Evolutionary conservation across 306 rosid species (phyloP), one percentile per base, ranked within the genome.

Genomic region (Rubus idaeus): DNA sequence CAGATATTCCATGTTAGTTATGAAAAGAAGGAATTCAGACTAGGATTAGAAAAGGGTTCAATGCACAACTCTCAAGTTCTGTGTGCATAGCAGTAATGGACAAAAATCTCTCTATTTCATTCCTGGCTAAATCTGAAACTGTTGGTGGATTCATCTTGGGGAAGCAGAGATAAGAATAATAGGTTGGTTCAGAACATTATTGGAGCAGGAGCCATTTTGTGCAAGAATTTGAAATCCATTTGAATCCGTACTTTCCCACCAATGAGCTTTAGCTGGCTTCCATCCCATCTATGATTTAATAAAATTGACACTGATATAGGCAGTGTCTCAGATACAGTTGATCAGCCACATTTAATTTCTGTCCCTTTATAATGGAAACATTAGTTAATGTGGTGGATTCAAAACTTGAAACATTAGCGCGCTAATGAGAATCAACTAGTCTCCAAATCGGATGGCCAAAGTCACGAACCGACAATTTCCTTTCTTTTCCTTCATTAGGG

Each of bases 181-280:
- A 18, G 69, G 69, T 44, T 26, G 68, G 74, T 39, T 53, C 82
- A 64, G 82, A 70, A 55, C 61, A n/a, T 52, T 46, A 75, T 50
- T 39, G 20, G 44, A 44, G 51, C 9, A 73, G 68, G 17, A 41
- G 42, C 68, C 76, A 10, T 53, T 47, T 23, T 65, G 6, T 70
- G 16, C 74, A 49, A 5, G 73, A 73, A 40, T 41, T 73, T 56
- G 41, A 73, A 73, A 40, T 11, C 10, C 30, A 20, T 84, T 86
- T 82, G 81, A 83, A 47, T 44, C 64, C 70, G 42, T 9, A 57
- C 35, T 68, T 64, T 72, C 78, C 63, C 79, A 70, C 80, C 55
- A 80, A 71, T 56, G 16, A 63, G 9, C 16, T 14, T 4, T 35
- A 30, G 9, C 40, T 26, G 21, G 26, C 68, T 73, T 81, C 60